These are phyloP conservation scores for Chlamydomonas applanata DNA, from an alignment of 139 green algal genomes.

Conservation along the genomic window DNA sequence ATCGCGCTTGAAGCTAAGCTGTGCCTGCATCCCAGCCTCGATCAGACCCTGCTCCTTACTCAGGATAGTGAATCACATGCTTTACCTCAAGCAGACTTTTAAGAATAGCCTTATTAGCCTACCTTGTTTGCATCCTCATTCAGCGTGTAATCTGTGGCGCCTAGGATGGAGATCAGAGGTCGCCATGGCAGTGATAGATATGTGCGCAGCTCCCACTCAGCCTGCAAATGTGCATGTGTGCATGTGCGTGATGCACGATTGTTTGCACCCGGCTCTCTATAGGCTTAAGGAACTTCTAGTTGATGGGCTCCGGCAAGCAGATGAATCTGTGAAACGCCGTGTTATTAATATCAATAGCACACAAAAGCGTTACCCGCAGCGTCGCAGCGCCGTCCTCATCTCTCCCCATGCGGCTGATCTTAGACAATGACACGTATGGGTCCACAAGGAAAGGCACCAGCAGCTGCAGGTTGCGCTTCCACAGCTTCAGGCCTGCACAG, in stretches of 20 bases:
- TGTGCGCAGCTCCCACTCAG: conserved; percentile 50
- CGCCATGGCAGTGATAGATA: conserved; percentile 54
- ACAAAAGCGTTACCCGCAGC: background rate
- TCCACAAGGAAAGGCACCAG: conserved; percentile 55
- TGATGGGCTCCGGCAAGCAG: no score
- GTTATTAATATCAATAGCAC: no score
- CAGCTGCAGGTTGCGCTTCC: conserved; percentile 60
- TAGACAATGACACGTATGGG: conserved; percentile 32
- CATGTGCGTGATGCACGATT: background rate
- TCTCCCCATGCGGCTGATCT: background rate
- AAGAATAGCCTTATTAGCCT: background rate
- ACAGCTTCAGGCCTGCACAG: conserved; percentile 45
- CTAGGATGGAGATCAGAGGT: conserved; percentile 47
- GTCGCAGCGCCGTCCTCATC: conserved; percentile 1
- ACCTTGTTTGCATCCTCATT: conserved; percentile 38
- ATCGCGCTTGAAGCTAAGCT: no score
- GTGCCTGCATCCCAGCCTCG: no score
- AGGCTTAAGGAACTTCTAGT: no score
- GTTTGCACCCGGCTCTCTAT: no score
- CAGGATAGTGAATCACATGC: no score
- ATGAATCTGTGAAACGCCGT: no score
- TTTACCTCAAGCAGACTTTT: no score
- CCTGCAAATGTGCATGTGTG: conserved; percentile 5
- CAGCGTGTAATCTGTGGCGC: conserved; percentile 51
- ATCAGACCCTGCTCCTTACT: no score